A percentile compares a stretch with the other conserved stretches of the same genome.
Evolutionary conservation across 2,329 filamentous ascomycete species (phyloP).

Genomic region (Fusarium udum): DNA sequence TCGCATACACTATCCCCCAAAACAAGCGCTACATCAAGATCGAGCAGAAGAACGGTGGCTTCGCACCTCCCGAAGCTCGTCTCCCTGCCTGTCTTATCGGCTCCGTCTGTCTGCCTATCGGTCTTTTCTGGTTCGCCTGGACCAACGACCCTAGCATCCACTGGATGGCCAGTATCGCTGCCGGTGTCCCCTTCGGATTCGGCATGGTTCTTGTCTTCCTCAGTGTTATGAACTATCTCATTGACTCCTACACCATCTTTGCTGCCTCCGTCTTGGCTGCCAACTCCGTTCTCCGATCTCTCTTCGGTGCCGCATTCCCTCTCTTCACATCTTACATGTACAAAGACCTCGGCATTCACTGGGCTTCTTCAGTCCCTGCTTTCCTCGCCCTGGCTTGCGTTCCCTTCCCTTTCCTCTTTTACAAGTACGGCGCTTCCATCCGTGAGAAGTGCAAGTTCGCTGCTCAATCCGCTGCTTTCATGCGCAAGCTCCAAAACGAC

Average conservation of each 20-base stretch:
- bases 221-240: conserved; percentile 38
- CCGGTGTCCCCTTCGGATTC: conserved; percentile 58
- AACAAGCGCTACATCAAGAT: conserved; percentile 34
- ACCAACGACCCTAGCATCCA: conserved; percentile 62
- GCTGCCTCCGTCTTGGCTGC: conserved; percentile 32
- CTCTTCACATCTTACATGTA: conserved; percentile 36
- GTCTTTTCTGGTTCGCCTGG: conserved; percentile 70
- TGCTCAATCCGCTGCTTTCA: conserved; percentile 33
- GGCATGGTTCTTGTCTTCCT: conserved; percentile 59
- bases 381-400: conserved; percentile 34
- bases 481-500: conserved; percentile 30
- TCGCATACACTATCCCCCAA: conserved; percentile 29
- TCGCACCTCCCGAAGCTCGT: conserved; percentile 30
- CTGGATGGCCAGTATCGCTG: conserved; percentile 58
- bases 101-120: conserved; percentile 21
- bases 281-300: conserved; percentile 32
- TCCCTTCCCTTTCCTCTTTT: conserved; percentile 37
- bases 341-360: conserved; percentile 30
- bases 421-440: conserved; percentile 33
- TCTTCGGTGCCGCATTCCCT: conserved; percentile 34
- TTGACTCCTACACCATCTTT: conserved; percentile 37
- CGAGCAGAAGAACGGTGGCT: conserved; percentile 29
- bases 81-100: conserved; percentile 27
- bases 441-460: conserved; percentile 37
- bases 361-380: conserved; percentile 31